Evolutionary conservation across 805 yeast species (phyloP), one percentile per base, ranked within the genome.

Genomic region (Brettanomyces bruxellensis): DNA sequence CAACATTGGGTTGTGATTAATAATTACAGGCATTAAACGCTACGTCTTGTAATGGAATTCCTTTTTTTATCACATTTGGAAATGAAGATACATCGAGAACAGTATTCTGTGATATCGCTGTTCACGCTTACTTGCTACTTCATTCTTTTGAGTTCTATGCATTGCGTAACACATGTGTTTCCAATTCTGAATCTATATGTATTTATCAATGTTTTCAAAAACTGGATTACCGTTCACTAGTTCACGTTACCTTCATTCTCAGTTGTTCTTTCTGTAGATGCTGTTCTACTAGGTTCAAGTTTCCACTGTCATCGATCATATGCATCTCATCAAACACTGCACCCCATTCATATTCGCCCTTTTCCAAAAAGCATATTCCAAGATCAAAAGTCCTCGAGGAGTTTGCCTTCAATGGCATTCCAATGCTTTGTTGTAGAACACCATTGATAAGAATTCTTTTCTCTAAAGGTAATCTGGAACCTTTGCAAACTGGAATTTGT

Each of bases 261-360:
- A 69, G 49, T 40, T 71, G 73, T 30, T 59, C 66, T 34, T 73
- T 56, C 44, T 68, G 69, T 3, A 67, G 52, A 47, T 68, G 66
- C 45, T 70, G 73, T 8, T 59, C 56, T 22, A 63, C 53, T 5
- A 60, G 50, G 6, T 34, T 24, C 7, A 57, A 24, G 11, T 43
- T 25, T 1, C 56, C 71, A 2, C 49, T 52, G 22, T 50, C 51
- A 36, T 50, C 51, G 12, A 56, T 60, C 23, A n/a, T 35, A 1
- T 53, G 63, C 48, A 64, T 51, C 47, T 72, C 76, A 46, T 81
- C 85, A 51, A 79, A 68, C 12, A 79, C 61, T 0, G 76, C 74
- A 1, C 90, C 87, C 83, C 95, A 82, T 59, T 86, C 93, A 58
- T 82, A 89, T 42, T 78, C 82, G 2, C 97, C 98, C 40, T 72